Evolutionary conservation across 306 rosid species (phyloP).

Genomic region (Trifolium subterraneum): DNA sequence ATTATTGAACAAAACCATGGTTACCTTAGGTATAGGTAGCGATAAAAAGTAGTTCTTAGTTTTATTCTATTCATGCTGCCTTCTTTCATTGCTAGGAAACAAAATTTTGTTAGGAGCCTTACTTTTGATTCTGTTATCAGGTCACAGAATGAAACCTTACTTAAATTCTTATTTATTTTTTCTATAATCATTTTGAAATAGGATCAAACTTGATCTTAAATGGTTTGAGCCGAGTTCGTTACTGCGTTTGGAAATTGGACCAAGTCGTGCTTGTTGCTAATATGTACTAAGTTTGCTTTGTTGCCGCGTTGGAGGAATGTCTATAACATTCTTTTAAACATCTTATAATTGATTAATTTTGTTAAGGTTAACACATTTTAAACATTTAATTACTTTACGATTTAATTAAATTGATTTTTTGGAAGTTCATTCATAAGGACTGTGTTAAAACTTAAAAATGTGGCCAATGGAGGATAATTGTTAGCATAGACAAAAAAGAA

Average conservation of each 20-base stretch:
- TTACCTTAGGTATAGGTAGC: conserved; percentile 55
- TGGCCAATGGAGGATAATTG: not conserved
- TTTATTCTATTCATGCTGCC: conserved; percentile 35
- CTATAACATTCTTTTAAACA: not conserved
- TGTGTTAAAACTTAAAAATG: not conserved
- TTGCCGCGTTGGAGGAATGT: not conserved
- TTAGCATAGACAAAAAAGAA: not conserved
- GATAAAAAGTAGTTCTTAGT: conserved; percentile 42
- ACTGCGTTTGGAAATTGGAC: not conserved
- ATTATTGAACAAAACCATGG: conserved; percentile 38
- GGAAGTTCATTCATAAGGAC: not conserved
- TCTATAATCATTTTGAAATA: not conserved
- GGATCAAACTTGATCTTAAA: conserved; percentile 10
- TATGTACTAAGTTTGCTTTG: not conserved
- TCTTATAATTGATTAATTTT: not conserved
- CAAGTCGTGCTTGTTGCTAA: not conserved
- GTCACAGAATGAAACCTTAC: conserved; percentile 1
- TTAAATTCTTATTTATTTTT: not conserved
- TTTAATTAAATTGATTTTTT: too few species aligned
- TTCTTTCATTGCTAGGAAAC: conserved; percentile 38
- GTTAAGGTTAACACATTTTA: not conserved
- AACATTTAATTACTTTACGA: not conserved
- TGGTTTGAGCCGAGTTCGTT: not conserved
- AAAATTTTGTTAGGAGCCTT: conserved; percentile 41
- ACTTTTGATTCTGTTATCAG: conserved; percentile 2